Conservation (phyloP, 2,329 filamentous ascomycete species). For the Nothophaeocryptopus gaeumannii region DNA sequence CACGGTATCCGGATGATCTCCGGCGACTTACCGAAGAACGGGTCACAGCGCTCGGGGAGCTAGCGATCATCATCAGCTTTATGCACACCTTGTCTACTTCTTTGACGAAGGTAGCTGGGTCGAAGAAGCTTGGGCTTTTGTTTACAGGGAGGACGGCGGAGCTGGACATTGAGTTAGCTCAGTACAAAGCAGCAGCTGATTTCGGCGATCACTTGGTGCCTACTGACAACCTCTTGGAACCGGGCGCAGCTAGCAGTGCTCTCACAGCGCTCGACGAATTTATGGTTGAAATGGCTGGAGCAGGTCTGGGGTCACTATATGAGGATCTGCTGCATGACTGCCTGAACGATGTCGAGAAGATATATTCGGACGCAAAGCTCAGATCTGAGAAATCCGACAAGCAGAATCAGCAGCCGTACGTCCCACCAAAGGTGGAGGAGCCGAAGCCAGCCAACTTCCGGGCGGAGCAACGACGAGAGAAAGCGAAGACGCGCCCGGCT, state of each 20-base stretch:
- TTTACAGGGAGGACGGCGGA: conserved; percentile 7
- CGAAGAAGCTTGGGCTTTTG: conserved; percentile 10
- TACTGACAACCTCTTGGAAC: conserved; percentile 10
- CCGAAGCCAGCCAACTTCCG: conserved; percentile 6
- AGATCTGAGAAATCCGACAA: conserved; percentile 9
- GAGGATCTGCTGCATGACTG: conserved; percentile 12
- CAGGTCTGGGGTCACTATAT: conserved; percentile 9
- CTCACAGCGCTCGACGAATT: conserved; percentile 14
- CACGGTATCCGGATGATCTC: conserved; percentile 11
- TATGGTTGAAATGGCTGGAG: conserved; percentile 5
- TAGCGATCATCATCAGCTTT: conserved; percentile 18
- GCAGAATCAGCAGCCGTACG: conserved; percentile 11
- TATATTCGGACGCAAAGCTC: conserved; percentile 11
- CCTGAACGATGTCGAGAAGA: conserved; percentile 13
- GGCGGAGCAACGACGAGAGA: conserved; percentile 15
- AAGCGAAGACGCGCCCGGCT: conserved; percentile 14
- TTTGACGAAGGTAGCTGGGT: conserved; percentile 8
- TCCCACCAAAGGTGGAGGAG: conserved; percentile 5
- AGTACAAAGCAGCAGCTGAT: conserved; percentile 12
- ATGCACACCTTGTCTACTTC: conserved; percentile 13
- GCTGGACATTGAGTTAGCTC: conserved; percentile 5
- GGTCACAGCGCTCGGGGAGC: conserved; percentile 10
- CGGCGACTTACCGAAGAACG: conserved; percentile 9
- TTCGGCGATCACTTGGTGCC: conserved; percentile 15
- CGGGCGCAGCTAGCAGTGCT: conserved; percentile 3